Base-by-base conservation (phyloP, 257 asterid species). In the Gentiana straminea region DNA sequence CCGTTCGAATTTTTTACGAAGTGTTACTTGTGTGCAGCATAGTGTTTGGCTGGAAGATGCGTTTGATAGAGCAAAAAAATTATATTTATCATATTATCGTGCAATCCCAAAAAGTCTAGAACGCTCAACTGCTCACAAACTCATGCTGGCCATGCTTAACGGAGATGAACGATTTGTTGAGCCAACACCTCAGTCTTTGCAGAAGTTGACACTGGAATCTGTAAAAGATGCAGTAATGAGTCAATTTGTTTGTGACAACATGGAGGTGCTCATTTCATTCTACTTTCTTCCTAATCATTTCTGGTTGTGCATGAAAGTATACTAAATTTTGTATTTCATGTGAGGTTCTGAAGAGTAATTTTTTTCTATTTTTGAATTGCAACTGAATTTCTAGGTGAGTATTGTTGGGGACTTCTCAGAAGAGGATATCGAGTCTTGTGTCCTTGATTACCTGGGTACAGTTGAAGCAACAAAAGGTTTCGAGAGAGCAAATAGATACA, bases 31-130 rank as follows among this genome's bases (percentile, higher is more conserved):
- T 62, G 52, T 76, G 81, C 99, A 92, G 99, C 94, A 86, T 76
- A 92, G 95, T 64, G 95, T 88, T 59, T 92, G 99, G 99, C 73
- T 88, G 72, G 97, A 92, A 32, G 99, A 92, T 59, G 99, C 99
- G 35, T 88, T 86, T 76, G 95, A 92, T 75, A 81, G 99, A 74
- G 99, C 99, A 64, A 89, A 86, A 62, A 97, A 88, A 77, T 75
- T 92, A 52, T 92, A 92, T 79, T 73, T 88, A 70, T 92, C 99
- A 49, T 88, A 83, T 76, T 92, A 80, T 62, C 97, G 95, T 38
- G 89, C 97, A 35, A 92, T 92, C 51, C 97, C 95, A 5, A 92
- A 92, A 79, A 88, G 99, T 78, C 79, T 92, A 65, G 99, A 92
- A 80, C 95, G 99, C 49, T 89, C 99, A 12, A 92, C 99, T 63